A percentile compares a stretch with the other conserved stretches of the same genome.
Evolutionary conservation across 306 rosid genomes (phyloP).

Genomic region (Ceratonia siliqua): DNA sequence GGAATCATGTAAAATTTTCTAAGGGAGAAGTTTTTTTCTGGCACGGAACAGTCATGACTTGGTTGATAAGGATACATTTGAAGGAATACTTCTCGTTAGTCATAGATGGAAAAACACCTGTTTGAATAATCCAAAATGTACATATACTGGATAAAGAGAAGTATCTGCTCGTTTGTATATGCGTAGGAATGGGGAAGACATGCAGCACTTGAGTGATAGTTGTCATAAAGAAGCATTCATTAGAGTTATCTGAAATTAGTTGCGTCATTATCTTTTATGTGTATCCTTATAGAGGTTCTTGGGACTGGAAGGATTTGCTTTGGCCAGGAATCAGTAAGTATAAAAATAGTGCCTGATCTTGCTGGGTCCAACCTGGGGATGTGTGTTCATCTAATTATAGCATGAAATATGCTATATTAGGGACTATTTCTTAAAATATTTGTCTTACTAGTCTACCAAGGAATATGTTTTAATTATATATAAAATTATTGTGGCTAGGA

Average conservation of each 20-base stretch:
- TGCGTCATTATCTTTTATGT: too few species aligned
- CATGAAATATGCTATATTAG: background rate
- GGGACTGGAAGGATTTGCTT: too few species aligned
- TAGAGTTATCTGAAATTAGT: too few species aligned
- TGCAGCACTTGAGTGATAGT: background rate
- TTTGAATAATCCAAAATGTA: background rate
- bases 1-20: background rate
- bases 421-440: background rate
- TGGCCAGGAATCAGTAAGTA: too few species aligned
- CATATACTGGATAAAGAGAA: background rate
- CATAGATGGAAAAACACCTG: background rate
- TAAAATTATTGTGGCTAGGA: background rate
- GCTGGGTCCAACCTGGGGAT: too few species aligned
- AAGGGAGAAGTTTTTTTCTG: slow-evolving; percentile 2
- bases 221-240: too few species aligned
- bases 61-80: background rate
- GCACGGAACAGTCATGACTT: background rate
- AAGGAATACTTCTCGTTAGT: background rate
- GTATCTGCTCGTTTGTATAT: background rate
- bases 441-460: background rate
- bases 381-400: too few species aligned
- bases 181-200: background rate
- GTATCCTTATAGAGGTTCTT: too few species aligned
- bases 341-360: too few species aligned
- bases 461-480: background rate